A percentile compares a stretch with the other conserved stretches of the same genome.
Evolutionary conservation across 805 yeast species (phyloP).

Genomic region (Ogataea nonfermentans): DNA sequence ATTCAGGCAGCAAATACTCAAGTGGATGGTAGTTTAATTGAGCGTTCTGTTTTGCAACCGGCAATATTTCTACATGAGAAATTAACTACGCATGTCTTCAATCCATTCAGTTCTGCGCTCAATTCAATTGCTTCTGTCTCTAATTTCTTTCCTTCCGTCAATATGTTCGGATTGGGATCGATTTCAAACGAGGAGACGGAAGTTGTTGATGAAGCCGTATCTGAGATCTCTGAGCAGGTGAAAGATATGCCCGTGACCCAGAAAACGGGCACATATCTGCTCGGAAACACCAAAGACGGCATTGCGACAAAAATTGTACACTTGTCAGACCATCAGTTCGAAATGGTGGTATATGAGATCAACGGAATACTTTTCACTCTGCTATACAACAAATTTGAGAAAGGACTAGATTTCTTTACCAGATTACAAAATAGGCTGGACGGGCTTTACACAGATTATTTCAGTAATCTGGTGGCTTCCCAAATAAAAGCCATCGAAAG

Average conservation of each 20-base stretch:
- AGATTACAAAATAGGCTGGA: constrained; percentile 20
- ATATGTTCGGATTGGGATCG: constrained; percentile 15
- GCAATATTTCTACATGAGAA: constrained; percentile 30
- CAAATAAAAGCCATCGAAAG: constrained; percentile 26
- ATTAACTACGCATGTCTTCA: constrained; percentile 27
- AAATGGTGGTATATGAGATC: constrained; percentile 30
- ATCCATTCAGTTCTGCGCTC: constrained; percentile 30
- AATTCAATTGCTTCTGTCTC: constrained; percentile 27
- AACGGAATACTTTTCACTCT: constrained; percentile 30
- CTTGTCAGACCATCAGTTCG: constrained; percentile 7
- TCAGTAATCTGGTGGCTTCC: constrained; percentile 26
- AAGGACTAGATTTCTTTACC: constrained; percentile 8
- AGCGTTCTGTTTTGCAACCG: constrained; percentile 31
- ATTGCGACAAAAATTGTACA: constrained; percentile 14
- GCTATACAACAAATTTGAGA: constrained; percentile 16
- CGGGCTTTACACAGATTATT: constrained; percentile 22
- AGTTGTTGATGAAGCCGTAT: not conserved
- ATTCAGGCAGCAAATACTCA: constrained; percentile 21
- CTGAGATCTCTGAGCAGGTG: not conserved
- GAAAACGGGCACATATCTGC: constrained; percentile 25
- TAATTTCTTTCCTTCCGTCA: constrained; percentile 10
- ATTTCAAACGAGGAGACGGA: constrained; percentile 5
- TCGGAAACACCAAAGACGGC: constrained; percentile 26
- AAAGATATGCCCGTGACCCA: constrained; percentile 11
- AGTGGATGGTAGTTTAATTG: constrained; percentile 25